Evolutionary conservation across 345 rosid species (phyloP), one percentile per base, ranked within the genome.

Genomic region (Linum trigynum): DNA sequence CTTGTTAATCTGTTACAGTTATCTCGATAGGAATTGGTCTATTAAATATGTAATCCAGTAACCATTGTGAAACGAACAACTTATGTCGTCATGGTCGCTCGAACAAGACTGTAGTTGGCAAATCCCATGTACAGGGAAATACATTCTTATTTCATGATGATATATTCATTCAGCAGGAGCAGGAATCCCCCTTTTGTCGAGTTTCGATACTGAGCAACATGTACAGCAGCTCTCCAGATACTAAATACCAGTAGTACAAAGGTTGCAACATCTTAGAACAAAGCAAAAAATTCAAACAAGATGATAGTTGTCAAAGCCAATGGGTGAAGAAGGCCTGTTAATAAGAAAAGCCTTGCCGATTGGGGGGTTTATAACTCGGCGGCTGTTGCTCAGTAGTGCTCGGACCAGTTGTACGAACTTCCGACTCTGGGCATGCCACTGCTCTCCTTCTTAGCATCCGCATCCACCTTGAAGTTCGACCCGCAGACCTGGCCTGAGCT

Each of bases 381-480:
- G 32, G 32, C 32, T 43, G 10, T 3, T 48, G 14, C n/a, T 90
- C 76, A 92, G 81, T 80, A 82, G 67, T 86, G 69, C 0, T 74
- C 4, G 56, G 97, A 92, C 98, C 98, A 90, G 72, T 92, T 84
- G 68, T 82, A 89, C n/a, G 90, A 86, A 60, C 98, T 92, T 38
- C 89, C 97, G 39, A 86, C 96, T 72, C 96, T 85, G 1, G 96
- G 95, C 90, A 92, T 87, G 79, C 90, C 81, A 41, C 70, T 14
- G 14, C 76, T 59, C 67, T 78, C 86, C 85, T 90, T 88, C 87
- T 88, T 87, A 53, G 87, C 57, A 65, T 81, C 94, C 0, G 76
- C 73, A 76, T 92, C 96, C 73, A 90, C 96, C 80, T 79, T 79
- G 81, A 92, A 90, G 23, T 55, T 80, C 1, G 95, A 83, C 59